phyloP scores from a whole-genome alignment of 805 yeast species.

The Candida michaelii region DNA sequence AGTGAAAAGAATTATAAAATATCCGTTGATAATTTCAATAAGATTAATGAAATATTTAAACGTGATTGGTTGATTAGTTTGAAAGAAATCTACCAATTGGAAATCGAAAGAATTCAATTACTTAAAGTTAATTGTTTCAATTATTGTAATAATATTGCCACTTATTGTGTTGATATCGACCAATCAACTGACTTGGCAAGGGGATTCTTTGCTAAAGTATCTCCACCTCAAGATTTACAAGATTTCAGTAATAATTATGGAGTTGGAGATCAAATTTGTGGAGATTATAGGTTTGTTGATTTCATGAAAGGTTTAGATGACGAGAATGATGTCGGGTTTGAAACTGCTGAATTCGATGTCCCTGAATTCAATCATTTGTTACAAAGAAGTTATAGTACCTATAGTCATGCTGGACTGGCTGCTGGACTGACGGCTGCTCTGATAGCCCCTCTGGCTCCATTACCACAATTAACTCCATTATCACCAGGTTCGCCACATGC shows the following conservation, averaged over 20 bases:
- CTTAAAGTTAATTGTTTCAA: slow-evolving; percentile 75
- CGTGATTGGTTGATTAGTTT: slow-evolving; percentile 70
- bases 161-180: slow-evolving; percentile 77
- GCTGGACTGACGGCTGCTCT: slow-evolving; percentile 1
- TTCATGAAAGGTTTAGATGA: slow-evolving; percentile 42
- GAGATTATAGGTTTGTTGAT: slow-evolving; percentile 65
- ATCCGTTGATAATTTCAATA: slow-evolving; percentile 51
- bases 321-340: slow-evolving; percentile 17
- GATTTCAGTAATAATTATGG: slow-evolving; percentile 53
- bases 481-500: no score
- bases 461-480: neutral
- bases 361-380: slow-evolving; percentile 33
- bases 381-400: slow-evolving; percentile 28
- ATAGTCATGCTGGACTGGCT: slow-evolving; percentile 18
- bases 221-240: slow-evolving; percentile 57
- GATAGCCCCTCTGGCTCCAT: neutral
- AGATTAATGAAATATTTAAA: slow-evolving; percentile 61
- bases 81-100: slow-evolving; percentile 63
- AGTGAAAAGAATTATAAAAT: slow-evolving; percentile 58
- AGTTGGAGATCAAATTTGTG: slow-evolving; percentile 62
- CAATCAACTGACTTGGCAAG: slow-evolving; percentile 73
- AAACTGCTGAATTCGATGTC: slow-evolving; percentile 28
- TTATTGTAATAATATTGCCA: slow-evolving; percentile 70
- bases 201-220: slow-evolving; percentile 64
- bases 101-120: slow-evolving; percentile 69